A percentile compares a stretch with the other conserved stretches of the same genome.
Conservation (phyloP, 768 basidiomycete species). For the Mycena metata region DNA sequence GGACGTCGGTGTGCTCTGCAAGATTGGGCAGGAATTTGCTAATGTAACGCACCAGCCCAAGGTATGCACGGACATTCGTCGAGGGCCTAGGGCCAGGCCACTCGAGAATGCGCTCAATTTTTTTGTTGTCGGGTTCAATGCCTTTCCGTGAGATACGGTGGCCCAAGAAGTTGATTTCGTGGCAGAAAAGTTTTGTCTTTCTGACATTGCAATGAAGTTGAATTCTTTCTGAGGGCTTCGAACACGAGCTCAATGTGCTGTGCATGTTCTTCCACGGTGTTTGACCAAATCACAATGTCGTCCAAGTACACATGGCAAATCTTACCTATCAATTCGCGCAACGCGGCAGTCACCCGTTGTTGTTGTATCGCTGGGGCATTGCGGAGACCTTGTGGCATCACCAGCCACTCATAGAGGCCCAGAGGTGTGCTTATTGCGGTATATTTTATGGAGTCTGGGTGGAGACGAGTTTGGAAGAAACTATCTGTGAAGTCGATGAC, state of each 20-base stretch:
- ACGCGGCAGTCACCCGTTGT: conserved; percentile 37
- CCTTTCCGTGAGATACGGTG: no score
- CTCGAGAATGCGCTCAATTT: no score
- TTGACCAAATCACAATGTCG: conserved; percentile 49
- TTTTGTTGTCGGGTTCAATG: no score
- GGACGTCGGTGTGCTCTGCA: no score
- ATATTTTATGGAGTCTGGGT: conserved; percentile 43
- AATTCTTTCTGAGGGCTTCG: no score
- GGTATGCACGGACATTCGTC: no score
- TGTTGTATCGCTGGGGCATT: conserved; percentile 52
- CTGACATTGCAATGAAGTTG: no score
- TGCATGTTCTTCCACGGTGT: conserved; percentile 37
- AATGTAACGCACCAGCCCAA: no score
- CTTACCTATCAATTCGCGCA: conserved; percentile 45
- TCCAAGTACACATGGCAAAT: conserved; percentile 46
- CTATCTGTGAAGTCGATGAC: conserved; percentile 55
- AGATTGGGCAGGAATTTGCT: no score
- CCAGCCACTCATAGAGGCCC: conserved; percentile 52
- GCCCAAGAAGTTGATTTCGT: no score
- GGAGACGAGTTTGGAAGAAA: conserved; percentile 51
- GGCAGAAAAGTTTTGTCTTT: no score
- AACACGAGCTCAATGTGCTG: conserved; percentile 37
- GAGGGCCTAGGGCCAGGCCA: no score
- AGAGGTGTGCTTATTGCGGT: conserved; percentile 48
- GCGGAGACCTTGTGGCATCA: conserved; percentile 53